Conservation (phyloP, 2,329 filamentous ascomycete genomes). For the Fusarium vanettenii region DNA sequence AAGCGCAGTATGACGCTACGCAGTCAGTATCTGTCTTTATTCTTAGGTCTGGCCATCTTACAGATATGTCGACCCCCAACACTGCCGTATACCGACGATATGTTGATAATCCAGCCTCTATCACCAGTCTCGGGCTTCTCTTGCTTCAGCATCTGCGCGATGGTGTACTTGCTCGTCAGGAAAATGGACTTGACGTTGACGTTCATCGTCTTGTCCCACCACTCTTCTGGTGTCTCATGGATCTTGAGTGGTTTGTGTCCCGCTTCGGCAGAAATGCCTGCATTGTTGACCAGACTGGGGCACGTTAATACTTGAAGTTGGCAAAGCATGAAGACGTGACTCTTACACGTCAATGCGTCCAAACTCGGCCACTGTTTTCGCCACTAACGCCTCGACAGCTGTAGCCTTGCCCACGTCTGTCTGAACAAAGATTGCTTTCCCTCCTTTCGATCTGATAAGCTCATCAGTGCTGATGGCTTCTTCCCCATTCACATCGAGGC, state of each 20-base stretch:
- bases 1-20: conserved; percentile 55
- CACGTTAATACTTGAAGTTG: neutral
- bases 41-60: neutral
- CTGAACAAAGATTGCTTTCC: conserved; percentile 55
- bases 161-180: conserved; percentile 57
- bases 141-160: conserved; percentile 62
- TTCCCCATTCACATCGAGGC: conserved; percentile 42
- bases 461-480: conserved; percentile 45
- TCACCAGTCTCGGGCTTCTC: conserved; percentile 51
- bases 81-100: conserved; percentile 56
- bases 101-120: conserved; percentile 63
- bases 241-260: conserved; percentile 51
- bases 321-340: conserved; percentile 47
- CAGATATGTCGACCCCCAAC: conserved; percentile 46
- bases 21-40: neutral
- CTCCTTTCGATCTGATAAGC: conserved; percentile 49
- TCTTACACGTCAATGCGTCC: conserved; percentile 42
- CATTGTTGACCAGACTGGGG: conserved; percentile 51
- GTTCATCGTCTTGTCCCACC: conserved; percentile 57
- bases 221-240: conserved; percentile 58
- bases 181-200: conserved; percentile 54
- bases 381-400: conserved; percentile 53
- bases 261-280: conserved; percentile 55
- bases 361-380: conserved; percentile 28
- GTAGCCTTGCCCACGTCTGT: conserved; percentile 54